These are phyloP conservation scores for Maudiozyma serrabonitensis DNA, from an alignment of 805 yeast species.

Conservation along the genomic window DNA sequence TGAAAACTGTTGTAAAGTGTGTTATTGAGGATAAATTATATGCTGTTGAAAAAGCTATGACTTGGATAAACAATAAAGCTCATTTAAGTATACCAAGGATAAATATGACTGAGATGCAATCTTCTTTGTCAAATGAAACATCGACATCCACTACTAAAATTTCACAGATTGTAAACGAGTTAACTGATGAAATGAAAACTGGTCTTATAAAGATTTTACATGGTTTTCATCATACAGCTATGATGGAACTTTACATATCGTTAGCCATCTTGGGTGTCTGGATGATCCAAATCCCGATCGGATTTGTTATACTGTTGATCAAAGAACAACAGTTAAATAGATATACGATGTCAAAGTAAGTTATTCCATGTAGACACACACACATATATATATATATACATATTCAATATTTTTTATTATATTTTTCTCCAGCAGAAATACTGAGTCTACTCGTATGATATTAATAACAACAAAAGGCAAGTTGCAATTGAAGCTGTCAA, in stretches of 20 bases:
- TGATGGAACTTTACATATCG: slow-evolving; percentile 40
- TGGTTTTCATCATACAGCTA: slow-evolving; percentile 26
- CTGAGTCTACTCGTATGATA: too few relatives aligned
- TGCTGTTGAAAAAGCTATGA: slow-evolving; percentile 57
- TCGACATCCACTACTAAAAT: not conserved
- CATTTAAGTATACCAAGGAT: slow-evolving; percentile 49
- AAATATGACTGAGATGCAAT: slow-evolving; percentile 25
- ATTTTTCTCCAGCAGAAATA: too few relatives aligned
- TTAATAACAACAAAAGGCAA: too few relatives aligned
- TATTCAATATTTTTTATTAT: too few relatives aligned
- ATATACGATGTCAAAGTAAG: not conserved
- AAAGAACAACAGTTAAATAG: not conserved
- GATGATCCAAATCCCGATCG: slow-evolving; percentile 38
- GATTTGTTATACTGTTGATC: slow-evolving; percentile 13
- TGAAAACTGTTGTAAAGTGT: slow-evolving; percentile 66
- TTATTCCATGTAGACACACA: too few relatives aligned
- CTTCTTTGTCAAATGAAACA: not conserved
- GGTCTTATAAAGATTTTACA: slow-evolving; percentile 25
- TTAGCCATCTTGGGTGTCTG: slow-evolving; percentile 38
- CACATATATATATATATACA: not conserved
- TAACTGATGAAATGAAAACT: slow-evolving; percentile 12
- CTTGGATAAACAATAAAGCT: slow-evolving; percentile 66
- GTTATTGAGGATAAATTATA: slow-evolving; percentile 65
- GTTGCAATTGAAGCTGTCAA: too few relatives aligned
- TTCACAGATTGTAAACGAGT: slow-evolving; percentile 4